phyloP scores from a whole-genome alignment of 176 grass and related monocot genomes.

The Aegilops tauschii region DNA sequence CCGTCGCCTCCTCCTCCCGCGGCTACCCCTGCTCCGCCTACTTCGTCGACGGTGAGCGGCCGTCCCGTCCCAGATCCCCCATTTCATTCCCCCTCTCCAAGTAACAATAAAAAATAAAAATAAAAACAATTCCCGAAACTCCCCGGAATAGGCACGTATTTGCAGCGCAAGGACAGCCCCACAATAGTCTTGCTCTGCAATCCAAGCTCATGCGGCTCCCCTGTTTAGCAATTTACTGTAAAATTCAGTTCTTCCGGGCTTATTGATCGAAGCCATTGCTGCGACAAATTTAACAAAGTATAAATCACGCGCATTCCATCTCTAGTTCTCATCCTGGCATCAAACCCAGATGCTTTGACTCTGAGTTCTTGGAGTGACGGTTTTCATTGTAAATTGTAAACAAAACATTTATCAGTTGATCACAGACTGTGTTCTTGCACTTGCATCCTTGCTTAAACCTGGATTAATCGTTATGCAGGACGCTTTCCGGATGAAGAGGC shows the following conservation, averaged over 20 bases:
- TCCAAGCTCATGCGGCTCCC: background rate
- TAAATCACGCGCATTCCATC: background rate
- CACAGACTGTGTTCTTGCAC: background rate
- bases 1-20: conserved; percentile 36
- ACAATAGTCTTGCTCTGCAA: background rate
- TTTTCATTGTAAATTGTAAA: background rate
- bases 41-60: conserved; percentile 36
- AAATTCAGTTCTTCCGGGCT: background rate
- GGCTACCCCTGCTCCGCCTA: conserved; percentile 49
- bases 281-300: background rate
- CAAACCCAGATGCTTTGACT: background rate
- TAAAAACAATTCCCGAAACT: background rate
- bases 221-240: background rate
- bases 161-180: background rate
- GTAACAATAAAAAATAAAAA: background rate
- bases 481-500: conserved; percentile 24
- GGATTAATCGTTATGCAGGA: conserved; percentile 18
- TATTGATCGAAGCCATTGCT: background rate
- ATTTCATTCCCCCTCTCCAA: background rate
- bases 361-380: too few species aligned
- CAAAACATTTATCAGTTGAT: background rate
- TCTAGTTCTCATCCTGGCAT: background rate
- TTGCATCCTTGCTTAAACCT: background rate
- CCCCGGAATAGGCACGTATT: background rate
- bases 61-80: background rate